Evolutionary conservation across 2,329 filamentous ascomycete genomes (phyloP).

Genomic region (Fusarium odoratissimum): DNA sequence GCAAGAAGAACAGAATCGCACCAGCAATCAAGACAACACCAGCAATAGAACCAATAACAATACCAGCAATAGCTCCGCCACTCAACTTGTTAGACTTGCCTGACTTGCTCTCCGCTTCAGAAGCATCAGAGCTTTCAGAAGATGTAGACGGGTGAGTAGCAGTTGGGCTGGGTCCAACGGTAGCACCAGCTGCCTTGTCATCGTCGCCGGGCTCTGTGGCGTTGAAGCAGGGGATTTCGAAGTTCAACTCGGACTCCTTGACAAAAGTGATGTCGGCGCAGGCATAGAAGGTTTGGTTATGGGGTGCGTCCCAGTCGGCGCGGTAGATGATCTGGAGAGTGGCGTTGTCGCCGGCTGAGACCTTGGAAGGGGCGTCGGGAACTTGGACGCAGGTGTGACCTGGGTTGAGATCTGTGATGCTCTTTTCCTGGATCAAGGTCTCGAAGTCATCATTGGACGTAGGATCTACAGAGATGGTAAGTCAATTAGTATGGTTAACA

Average conservation of each 20-base stretch:
- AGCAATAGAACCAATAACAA: slow-evolving; percentile 75
- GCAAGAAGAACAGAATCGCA: slow-evolving; percentile 67
- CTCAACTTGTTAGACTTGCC: slow-evolving; percentile 71
- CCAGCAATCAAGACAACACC: slow-evolving; percentile 71
- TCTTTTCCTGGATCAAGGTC: slow-evolving; percentile 51
- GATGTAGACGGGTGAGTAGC: slow-evolving; percentile 21
- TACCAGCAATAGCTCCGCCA: slow-evolving; percentile 78
- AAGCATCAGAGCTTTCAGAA: neutral
- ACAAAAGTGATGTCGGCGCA: slow-evolving; percentile 62
- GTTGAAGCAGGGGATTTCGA: slow-evolving; percentile 57
- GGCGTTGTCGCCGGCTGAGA: slow-evolving; percentile 57
- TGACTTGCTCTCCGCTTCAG: neutral
- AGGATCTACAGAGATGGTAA: slow-evolving; percentile 48
- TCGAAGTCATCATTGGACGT: slow-evolving; percentile 55
- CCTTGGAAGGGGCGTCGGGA: slow-evolving; percentile 48
- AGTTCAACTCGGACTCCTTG: slow-evolving; percentile 49
- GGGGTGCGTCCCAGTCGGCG: slow-evolving; percentile 56
- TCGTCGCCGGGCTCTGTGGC: slow-evolving; percentile 50
- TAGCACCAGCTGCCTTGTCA: slow-evolving; percentile 32
- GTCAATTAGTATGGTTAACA: fast-evolving
- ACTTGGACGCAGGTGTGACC: slow-evolving; percentile 60
- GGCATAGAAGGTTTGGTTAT: slow-evolving; percentile 60
- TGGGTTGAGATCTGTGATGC: slow-evolving; percentile 54
- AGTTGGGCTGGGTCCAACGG: slow-evolving; percentile 14
- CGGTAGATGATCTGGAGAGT: slow-evolving; percentile 63